Evolutionary conservation across 2,329 filamentous ascomycete species (phyloP), one percentile per base, ranked within the genome.

Genomic region (Epichloe gansuensis): DNA sequence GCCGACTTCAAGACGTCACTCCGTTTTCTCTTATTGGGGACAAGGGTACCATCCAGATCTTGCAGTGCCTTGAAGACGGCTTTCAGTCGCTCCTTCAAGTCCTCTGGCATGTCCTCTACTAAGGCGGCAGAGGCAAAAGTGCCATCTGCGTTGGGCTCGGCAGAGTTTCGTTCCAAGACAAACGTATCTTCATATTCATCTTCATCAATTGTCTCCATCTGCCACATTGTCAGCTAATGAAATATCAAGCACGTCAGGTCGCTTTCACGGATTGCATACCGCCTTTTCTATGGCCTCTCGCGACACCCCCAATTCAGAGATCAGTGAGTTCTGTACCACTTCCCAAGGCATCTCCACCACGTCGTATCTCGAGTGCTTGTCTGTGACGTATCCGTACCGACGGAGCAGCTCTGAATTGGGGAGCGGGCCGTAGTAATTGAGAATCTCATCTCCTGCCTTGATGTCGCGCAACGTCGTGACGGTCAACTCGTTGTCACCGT

Each of bases 341-440:
- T 74, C 70, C 70, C 84, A 80, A 0, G 85, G 75, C 37, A 95
- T 69, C 64, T 96, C 91, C 1, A 88, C 85, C 1, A 95, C 88
- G 59, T 95, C 89, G 65, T 90, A 89, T 42, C 83, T 75, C 9
- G 81, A 72, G 60, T 95, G 91, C 58, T 83, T 84, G 31, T 79
- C 70, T 0, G 88, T 91, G n/a, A 90, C 81, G 61, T 95, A 95
- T 17, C 91, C 91, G 60, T 95, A 95, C 13, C 90, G 77, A 38
- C 91, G 77, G 11, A 95, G 75, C 7, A 95, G 73, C 62, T 96
- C 90, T 1, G 86, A 85, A 54, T 87, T 86, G 9, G 89, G 86
- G 3, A 94, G 78, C 5, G 89, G 83, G 0, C 91, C 91, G 59
- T 95, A 95, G 69, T 95, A 91, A 65, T 95, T 95, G 63, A 91